A percentile compares a stretch with the other conserved stretches of the same genome.
Conservation (phyloP, 305 asterid genomes). For the Fraxinus baroniana region DNA sequence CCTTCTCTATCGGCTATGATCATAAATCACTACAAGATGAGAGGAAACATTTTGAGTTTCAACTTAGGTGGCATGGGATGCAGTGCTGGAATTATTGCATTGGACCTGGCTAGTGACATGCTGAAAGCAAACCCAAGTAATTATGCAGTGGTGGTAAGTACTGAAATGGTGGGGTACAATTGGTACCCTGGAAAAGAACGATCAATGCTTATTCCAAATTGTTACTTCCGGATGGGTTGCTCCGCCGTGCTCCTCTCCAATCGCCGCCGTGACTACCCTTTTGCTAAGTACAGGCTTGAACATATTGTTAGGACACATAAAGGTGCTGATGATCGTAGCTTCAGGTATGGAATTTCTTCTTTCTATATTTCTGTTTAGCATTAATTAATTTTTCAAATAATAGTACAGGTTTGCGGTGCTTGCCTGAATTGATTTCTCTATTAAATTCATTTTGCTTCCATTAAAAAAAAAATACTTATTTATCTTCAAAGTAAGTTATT, state of each 20-base stretch:
- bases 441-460: too few species aligned
- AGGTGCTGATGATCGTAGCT: conserved; percentile 90
- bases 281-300: conserved; percentile 79
- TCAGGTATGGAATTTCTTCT: conserved; percentile 44
- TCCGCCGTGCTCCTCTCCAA: conserved; percentile 85
- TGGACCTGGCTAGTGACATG: conserved; percentile 92
- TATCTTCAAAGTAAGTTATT: too few species aligned
- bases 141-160: conserved; percentile 79
- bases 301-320: conserved; percentile 92
- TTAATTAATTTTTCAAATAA: not conserved
- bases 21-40: conserved; percentile 88
- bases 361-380: not conserved
- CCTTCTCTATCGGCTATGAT: conserved; percentile 98
- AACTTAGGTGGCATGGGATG: conserved; percentile 98
- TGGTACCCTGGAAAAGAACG: conserved; percentile 91
- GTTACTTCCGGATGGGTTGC: conserved; percentile 95
- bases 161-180: conserved; percentile 90
- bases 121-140: conserved; percentile 76
- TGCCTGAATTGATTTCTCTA: too few species aligned
- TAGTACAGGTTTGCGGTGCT: not conserved
- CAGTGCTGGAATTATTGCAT: conserved; percentile 73
- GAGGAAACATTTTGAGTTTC: conserved; percentile 84
- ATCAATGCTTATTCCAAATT: conserved; percentile 86
- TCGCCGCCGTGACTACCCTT: conserved; percentile 76
- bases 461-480: too few species aligned